Percentiles rank a stretch among this genome's conserved stretches.
Conservation (phyloP, 1,284 basidiomycete species). For the Xerocomus alliaceus region DNA sequence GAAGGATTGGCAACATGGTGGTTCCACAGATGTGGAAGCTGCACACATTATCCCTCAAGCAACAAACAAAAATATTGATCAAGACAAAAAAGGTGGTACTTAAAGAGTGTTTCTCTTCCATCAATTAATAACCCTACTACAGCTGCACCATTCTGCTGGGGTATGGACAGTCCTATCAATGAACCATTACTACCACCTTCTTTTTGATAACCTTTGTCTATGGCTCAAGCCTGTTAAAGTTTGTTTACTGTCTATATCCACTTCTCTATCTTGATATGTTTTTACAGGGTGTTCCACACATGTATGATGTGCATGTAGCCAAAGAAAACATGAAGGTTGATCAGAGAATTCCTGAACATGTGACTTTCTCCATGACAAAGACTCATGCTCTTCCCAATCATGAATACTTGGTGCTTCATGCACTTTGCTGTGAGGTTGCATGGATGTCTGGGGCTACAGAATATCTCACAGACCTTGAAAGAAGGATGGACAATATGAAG, state of each 20-base stretch:
- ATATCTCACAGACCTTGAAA: background rate
- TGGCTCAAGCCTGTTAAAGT: slow-evolving; percentile 1
- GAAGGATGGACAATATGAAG: background rate
- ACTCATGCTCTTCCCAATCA: background rate
- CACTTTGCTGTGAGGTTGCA: background rate
- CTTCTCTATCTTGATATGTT: no score
- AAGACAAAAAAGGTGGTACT: background rate
- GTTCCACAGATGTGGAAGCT: background rate
- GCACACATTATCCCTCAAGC: background rate
- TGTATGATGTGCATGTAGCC: background rate
- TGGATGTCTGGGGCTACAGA: slow-evolving; percentile 3
- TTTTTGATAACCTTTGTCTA: slow-evolving; percentile 1
- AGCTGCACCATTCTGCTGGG: no score
- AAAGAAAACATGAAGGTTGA: background rate
- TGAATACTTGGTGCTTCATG: background rate
- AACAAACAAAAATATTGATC: background rate
- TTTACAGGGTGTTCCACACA: background rate
- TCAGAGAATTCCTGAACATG: background rate
- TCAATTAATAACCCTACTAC: no score
- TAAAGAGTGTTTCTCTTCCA: no score
- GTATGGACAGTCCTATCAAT: no score
- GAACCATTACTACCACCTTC: no score
- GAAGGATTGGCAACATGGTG: background rate
- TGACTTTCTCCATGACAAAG: background rate
- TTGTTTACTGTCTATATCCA: no score